Base-by-base conservation (phyloP, 768 basidiomycete genomes). In the Mycena venus region DNA sequence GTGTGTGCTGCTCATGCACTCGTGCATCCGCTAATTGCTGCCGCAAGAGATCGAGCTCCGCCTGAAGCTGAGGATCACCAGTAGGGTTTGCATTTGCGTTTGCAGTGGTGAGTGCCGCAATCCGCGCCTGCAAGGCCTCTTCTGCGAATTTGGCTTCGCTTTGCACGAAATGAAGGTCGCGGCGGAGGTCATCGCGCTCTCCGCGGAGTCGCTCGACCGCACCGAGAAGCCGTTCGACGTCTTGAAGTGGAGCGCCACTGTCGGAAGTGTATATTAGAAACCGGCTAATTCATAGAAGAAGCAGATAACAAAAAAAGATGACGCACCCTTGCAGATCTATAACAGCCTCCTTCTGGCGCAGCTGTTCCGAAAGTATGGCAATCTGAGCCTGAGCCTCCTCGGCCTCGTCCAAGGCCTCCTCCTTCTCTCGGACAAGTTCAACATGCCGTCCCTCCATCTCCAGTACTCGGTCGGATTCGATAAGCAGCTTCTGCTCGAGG, bases 121-220 rank as follows among this genome's bases (percentile, higher is more conserved):
- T 82, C 70, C 88, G 89, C 38, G 85, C 84, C 78, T 92, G 87
- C 59, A 93, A 81, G 0, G 91, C 88, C 72, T 94, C 89, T 19
- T 91, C 87, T 3, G 90, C 84, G 77, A 94, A 93, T 75, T 85
- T 89, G 29, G 90, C 90, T 82, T 96, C 94, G 3, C 87, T 85
- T 75, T 93, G 88, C 66, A 93, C 83, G 81, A 95, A 96, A 60
- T 93, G 87, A 17, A 95, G 82, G 66, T 92, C 88, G 8, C 91
- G 88, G 62, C 88, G 88, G 31, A 94, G 86, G 56, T 82, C 84
- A 74, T 95, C 92, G 6, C 94, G 87, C 76, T 95, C 93, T 5
- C 81, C 80, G 6, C 94, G 91, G 56, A 95, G 84, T 38, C 94
- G 90, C n/a, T 91, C 89, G 51, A 94, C 85, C 2, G 94, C 91